Conservation (phyloP, 2,329 filamentous ascomycete species). For the Penicillium janthinellum region DNA sequence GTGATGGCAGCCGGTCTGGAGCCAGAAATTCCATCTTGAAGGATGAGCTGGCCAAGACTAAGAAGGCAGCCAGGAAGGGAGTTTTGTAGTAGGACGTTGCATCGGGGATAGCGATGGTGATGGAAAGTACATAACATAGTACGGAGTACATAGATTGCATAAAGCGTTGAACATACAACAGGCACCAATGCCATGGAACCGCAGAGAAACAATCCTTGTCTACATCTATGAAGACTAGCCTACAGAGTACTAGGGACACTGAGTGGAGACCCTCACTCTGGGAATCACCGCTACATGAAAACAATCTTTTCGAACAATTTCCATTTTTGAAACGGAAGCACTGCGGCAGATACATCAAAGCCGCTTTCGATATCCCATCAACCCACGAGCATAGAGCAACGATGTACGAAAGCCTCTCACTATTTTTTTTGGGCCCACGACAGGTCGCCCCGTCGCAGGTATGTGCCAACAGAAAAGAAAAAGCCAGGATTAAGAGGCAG, state of each 20-base stretch:
- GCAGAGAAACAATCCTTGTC: background rate
- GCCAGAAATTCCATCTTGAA: constrained; percentile 37
- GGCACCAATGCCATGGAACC: background rate
- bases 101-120: background rate
- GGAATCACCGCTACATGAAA: background rate
- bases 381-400: constrained; percentile 11
- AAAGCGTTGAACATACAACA: background rate
- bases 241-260: background rate
- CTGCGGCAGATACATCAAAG: constrained; percentile 13
- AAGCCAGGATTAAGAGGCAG: constrained; percentile 40
- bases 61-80: constrained; percentile 25
- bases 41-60: constrained; percentile 42
- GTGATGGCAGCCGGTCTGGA: constrained; percentile 44
- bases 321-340: constrained; percentile 20
- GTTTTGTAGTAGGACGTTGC: constrained; percentile 22
- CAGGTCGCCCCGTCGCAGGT: constrained; percentile 23
- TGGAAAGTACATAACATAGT: background rate
- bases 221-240: background rate
- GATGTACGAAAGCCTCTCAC: constrained; percentile 18
- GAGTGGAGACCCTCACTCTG: background rate
- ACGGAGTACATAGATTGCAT: background rate
- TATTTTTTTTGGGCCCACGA: constrained; percentile 29
- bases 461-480: constrained; percentile 23
- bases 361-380: constrained; percentile 16
- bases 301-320: constrained; percentile 10